These are phyloP conservation scores for Didymella segeticola DNA, from an alignment of 2,329 filamentous ascomycete species.

Conservation along the genomic window DNA sequence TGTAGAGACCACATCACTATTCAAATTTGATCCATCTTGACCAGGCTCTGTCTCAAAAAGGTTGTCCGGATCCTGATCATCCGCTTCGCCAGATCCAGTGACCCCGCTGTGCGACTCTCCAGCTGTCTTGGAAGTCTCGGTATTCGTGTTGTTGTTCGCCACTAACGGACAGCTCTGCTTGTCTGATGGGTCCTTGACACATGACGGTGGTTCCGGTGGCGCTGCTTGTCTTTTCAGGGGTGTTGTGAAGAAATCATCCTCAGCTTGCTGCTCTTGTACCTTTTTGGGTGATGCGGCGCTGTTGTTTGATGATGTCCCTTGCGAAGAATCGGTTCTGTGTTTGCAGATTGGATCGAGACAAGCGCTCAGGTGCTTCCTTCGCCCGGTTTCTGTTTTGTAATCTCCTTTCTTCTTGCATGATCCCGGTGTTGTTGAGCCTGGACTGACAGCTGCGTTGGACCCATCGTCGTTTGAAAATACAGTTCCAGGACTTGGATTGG, in stretches of 20 bases:
- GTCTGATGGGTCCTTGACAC: background rate
- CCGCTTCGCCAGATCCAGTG: background rate
- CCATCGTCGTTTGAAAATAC: too few species aligned
- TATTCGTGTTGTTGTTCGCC: too few species aligned
- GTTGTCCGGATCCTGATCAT: background rate
- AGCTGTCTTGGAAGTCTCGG: background rate
- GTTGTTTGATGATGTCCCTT: too few species aligned
- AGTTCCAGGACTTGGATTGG: background rate
- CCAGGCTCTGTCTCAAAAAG: background rate
- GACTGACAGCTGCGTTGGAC: background rate
- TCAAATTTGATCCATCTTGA: background rate
- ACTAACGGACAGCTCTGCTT: too few species aligned
- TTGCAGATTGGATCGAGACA: background rate
- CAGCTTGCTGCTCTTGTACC: background rate
- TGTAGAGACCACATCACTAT: background rate
- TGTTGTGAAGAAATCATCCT: background rate
- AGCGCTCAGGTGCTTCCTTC: background rate
- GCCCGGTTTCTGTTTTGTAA: background rate
- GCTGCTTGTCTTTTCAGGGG: background rate
- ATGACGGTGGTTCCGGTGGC: background rate
- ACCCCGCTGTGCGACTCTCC: background rate
- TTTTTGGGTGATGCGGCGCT: background rate
- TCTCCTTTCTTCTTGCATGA: background rate
- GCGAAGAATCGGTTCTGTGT: too few species aligned
- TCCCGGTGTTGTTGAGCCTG: background rate